Base-by-base conservation (phyloP, 345 rosid species). In the Hypericum androsaemum region DNA sequence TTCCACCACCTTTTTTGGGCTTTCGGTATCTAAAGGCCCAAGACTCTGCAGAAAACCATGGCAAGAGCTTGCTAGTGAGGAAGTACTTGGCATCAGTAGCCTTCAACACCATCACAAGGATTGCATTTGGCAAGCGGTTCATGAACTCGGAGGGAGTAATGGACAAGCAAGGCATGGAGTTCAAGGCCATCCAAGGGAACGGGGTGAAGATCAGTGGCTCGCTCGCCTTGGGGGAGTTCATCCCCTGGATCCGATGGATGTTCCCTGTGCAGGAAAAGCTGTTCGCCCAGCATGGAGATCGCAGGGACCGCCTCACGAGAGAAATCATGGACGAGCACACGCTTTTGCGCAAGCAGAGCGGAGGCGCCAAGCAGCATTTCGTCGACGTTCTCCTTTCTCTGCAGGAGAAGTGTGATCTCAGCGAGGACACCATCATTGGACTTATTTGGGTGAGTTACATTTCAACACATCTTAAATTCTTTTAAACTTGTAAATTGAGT, bases 71-170 rank as follows among this genome's bases (percentile, higher is more conserved):
- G 71, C 17, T 50, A 47, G 53, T 88, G 60, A 81, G 62, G 90
- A 80, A 83, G 55, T 77, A 85, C 68, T 47, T 92, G 58, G 95
- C 94, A 49, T 74, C 81, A 5, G 98, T 92, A 44, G 84, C 98
- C 38, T 92, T 92, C 78, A 88, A 92, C 82, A 92, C 85, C 82
- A 85, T 92, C 50, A 92, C 95, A 40, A 77, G 97, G 69, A 59
- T 92, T 28, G 97, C 76, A 5, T 92, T 92, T n/a, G 98, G 98
- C 66, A 92, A 92, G 70, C 78, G 95, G 45, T 88, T 92, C n/a
- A 76, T 64, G 69, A 81, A 82, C 59, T 61, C 80, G 0, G 95
- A 83, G 47, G 96, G 86, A 7, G 59, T 71, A 15, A 74, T 88
- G 37, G 95, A 85, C 38, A 88, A 81, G 63, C 88, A 92, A 71